Evolutionary conservation across 805 yeast species (phyloP), one percentile per base, ranked within the genome.

Genomic region (Yamadazyma kitorensis): DNA sequence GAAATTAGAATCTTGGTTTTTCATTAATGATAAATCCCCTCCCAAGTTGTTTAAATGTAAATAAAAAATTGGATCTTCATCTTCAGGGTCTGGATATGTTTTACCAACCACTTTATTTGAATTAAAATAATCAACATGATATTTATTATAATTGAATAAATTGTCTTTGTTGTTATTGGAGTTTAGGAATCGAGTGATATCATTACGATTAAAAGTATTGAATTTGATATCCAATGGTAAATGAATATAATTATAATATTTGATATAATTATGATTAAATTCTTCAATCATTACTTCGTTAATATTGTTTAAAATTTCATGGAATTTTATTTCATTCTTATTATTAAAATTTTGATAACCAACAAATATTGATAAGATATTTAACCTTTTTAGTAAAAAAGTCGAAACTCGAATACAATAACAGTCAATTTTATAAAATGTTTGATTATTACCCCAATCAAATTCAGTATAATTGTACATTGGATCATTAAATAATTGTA

Each of bases 211-310:
- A 22, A 26, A 24, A 47, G 40, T 23, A 33, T 16, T 19, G 17
- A 41, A 31, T 10, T 20, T 30, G 4, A 38, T 32, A 17, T 33
- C 30, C 5, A 17, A 23, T 1, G 61, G 57, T 5, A 52, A 34
- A 36, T 55, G 61, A 4, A 42, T 16, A 39, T 41, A 53, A 37
- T 52, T 41, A 22, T 43, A 37, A 17, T 24, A 38, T 9, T 31
- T 24, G 17, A 55, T 31, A 4, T 21, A 22, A 3, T 45, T 41
- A 3, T 17, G 15, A 9, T 34, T 43, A 34, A 56, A 52, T 12
- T 30, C 33, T n/a, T 41, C 33, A n/a, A 56, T 42, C 45, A 47
- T 43, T 5, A 55, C 34, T 33, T 56, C 61, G 29, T 52, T 52
- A 15, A 54, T 22, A 14, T 23, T 22, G 18, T 16, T 17, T 21